Percentiles rank a stretch among this genome's conserved stretches.
These are phyloP conservation scores for Pugionium dolabratum DNA, from an alignment of 345 rosid species.

Conservation along the genomic window DNA sequence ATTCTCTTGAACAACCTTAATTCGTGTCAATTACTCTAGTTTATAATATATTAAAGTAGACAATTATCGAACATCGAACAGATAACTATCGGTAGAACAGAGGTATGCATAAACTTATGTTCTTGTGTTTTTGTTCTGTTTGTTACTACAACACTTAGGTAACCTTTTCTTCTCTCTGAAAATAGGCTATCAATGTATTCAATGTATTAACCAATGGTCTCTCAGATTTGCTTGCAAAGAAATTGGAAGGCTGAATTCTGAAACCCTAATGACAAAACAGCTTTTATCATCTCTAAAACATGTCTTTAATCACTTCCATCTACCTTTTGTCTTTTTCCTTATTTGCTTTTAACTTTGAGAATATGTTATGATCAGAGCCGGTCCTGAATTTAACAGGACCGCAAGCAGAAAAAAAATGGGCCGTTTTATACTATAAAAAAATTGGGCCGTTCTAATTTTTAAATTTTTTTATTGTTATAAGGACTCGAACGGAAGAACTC, in stretches of 20 bases:
- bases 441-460: no score
- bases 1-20: conserved; percentile 38
- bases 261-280: neutral
- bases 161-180: neutral
- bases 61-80: neutral
- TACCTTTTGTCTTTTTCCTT: neutral
- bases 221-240: conserved; percentile 26
- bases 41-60: no score
- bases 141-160: neutral
- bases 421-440: no score
- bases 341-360: neutral
- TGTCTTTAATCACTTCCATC: neutral
- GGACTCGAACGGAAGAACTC: no score
- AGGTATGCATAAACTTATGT: conserved; percentile 14
- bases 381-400: no score
- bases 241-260: conserved; percentile 4
- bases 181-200: conserved; percentile 15
- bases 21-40: no score
- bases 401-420: no score
- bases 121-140: neutral
- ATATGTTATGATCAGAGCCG: no score
- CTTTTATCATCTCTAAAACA: neutral
- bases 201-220: conserved; percentile 12
- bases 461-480: no score
- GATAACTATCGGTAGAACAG: conserved; percentile 16